Conservation (phyloP, 2,329 filamentous ascomycete species). For the Venturia aucupariae region DNA sequence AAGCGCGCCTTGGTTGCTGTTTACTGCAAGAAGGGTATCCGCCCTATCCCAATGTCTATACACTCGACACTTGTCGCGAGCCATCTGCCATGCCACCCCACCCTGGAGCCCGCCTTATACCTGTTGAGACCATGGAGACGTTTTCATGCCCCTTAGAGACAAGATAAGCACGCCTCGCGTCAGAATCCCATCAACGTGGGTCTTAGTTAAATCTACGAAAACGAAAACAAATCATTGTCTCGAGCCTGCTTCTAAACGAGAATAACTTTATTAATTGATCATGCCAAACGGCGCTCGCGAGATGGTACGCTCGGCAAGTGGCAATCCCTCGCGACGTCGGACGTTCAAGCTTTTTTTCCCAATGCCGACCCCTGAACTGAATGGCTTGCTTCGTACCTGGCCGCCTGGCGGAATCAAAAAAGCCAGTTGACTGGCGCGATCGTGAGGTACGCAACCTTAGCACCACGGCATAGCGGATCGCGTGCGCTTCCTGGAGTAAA, state of each 20-base stretch:
- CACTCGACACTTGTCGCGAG: too few species aligned
- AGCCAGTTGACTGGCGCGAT: constrained; percentile 1
- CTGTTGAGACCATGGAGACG: neutral
- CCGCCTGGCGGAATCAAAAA: neutral
- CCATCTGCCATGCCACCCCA: too few species aligned
- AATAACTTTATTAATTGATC: neutral
- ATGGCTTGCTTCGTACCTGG: neutral
- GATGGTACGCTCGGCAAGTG: neutral
- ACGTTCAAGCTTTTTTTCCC: neutral
- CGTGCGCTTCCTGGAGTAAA: neutral
- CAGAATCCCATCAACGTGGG: neutral
- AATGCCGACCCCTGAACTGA: neutral
- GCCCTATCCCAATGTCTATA: too few species aligned
- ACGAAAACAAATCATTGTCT: neutral
- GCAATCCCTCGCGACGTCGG: neutral
- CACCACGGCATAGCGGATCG: neutral
- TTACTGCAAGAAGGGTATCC: too few species aligned
- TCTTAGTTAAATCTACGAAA: neutral
- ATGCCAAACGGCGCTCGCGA: neutral
- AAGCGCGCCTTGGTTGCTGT: neutral
- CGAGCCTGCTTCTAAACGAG: neutral
- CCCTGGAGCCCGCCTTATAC: neutral
- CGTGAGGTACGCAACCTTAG: neutral
- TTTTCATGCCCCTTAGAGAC: neutral
- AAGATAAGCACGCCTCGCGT: neutral